phyloP scores from a whole-genome alignment of 2,329 filamentous ascomycete genomes.

The Talaromyces albobiverticillius region DNA sequence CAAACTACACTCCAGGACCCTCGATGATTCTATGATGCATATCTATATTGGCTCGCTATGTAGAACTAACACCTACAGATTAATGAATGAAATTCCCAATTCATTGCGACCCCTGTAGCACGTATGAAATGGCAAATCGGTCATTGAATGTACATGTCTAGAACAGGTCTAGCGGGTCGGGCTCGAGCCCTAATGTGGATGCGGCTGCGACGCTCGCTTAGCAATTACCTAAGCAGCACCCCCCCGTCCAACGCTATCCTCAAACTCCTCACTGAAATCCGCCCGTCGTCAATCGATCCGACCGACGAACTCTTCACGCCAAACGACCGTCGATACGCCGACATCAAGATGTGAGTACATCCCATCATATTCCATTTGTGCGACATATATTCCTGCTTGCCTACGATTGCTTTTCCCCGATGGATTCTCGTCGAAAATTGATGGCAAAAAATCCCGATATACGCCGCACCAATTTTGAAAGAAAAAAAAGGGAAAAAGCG shows the following conservation, averaged over 20 bases:
- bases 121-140: too few species aligned
- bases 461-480: slow-evolving; percentile 15
- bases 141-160: slow-evolving; percentile 3
- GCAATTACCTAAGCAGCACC: slow-evolving; percentile 40
- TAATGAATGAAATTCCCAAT: too few species aligned
- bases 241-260: slow-evolving; percentile 21
- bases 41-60: too few species aligned
- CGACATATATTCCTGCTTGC: slow-evolving; percentile 16
- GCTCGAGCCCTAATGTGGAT: slow-evolving; percentile 38
- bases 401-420: slow-evolving; percentile 21
- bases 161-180: slow-evolving; percentile 23
- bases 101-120: too few species aligned
- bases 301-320: slow-evolving; percentile 43
- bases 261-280: slow-evolving; percentile 42
- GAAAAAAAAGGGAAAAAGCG: slow-evolving; percentile 3
- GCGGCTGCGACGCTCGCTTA: slow-evolving; percentile 32
- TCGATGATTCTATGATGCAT: too few species aligned
- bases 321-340: slow-evolving; percentile 46
- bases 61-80: too few species aligned
- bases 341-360: slow-evolving; percentile 46
- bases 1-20: too few species aligned
- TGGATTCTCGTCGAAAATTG: slow-evolving; percentile 16
- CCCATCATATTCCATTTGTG: slow-evolving; percentile 19
- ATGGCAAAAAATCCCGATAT: not conserved
- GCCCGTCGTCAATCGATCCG: slow-evolving; percentile 34